A percentile compares a stretch with the other conserved stretches of the same genome.
Evolutionary conservation across 306 rosid genomes (phyloP).

Genomic region (Geum urbanum): DNA sequence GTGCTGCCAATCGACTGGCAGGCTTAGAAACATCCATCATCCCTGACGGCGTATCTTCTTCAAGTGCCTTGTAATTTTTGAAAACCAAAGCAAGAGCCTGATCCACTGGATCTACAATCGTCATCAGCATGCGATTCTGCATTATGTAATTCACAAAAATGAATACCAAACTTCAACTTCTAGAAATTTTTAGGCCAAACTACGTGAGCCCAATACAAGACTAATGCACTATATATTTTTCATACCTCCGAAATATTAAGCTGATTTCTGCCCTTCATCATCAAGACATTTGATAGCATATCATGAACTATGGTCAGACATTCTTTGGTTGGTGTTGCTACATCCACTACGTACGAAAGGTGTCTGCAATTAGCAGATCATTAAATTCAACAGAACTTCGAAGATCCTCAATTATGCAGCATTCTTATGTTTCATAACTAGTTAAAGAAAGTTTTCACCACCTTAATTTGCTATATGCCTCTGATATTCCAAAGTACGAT

Average conservation of each 20-base stretch:
- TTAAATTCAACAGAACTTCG: background rate
- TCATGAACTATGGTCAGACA: constrained; percentile 31
- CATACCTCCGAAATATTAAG: constrained; percentile 35
- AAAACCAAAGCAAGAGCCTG: constrained; percentile 34
- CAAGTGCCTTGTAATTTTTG: constrained; percentile 40
- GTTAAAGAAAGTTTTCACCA: background rate
- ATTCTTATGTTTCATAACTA: background rate
- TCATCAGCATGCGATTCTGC: constrained; percentile 35
- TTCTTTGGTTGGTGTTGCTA: constrained; percentile 40
- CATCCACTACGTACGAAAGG: constrained; percentile 39
- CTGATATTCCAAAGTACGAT: constrained; percentile 32
- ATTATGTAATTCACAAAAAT: background rate
- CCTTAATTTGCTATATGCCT: constrained; percentile 35
- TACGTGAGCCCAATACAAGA: background rate
- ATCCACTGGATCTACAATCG: constrained; percentile 32
- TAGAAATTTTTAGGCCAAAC: background rate
- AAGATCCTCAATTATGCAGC: constrained; percentile 5
- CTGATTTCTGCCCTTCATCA: constrained; percentile 17
- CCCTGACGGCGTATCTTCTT: constrained; percentile 30
- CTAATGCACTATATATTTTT: background rate
- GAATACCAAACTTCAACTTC: background rate
- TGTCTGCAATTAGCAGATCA: constrained; percentile 14
- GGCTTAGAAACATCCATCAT: constrained; percentile 23
- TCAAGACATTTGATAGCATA: constrained; percentile 20
- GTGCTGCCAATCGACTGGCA: constrained; percentile 24